Evolutionary conservation across 176 grass and related monocot species (phyloP).

Genomic region (Musa beccarii): DNA sequence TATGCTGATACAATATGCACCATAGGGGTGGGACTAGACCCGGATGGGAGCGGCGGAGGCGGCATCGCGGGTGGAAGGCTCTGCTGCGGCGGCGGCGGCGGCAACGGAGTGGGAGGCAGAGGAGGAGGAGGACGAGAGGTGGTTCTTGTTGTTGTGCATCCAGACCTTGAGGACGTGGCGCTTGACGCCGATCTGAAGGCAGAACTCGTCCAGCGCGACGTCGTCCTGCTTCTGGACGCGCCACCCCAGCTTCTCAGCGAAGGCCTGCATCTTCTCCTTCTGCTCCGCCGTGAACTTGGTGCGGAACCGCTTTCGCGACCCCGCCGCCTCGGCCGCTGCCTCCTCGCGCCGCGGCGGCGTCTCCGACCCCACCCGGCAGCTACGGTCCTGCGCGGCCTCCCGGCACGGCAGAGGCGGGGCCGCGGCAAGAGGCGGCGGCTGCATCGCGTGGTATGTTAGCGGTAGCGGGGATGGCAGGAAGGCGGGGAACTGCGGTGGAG

Average conservation of each 20-base stretch:
- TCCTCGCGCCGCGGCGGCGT: neutral
- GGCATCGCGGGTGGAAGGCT: neutral
- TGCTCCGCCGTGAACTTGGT: constrained; percentile 17
- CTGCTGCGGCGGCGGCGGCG: neutral
- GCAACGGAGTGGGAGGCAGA: neutral
- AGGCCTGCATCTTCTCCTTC: constrained; percentile 22
- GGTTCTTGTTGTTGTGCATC: constrained; percentile 82
- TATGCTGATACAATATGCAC: neutral
- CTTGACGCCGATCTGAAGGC: constrained; percentile 31
- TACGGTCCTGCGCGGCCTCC: neutral
- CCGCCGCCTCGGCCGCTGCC: neutral
- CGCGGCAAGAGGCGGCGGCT: neutral
- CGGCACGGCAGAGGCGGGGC: neutral
- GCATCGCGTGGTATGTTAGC: neutral
- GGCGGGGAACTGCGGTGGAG: neutral
- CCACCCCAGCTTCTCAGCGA: constrained; percentile 6
- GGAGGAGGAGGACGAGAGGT: neutral
- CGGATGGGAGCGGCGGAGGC: constrained; percentile 1
- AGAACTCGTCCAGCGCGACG: neutral
- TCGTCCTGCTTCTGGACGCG: neutral
- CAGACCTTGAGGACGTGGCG: constrained; percentile 86
- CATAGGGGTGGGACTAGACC: neutral
- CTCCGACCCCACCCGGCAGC: constrained; percentile 6
- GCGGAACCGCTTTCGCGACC: constrained; percentile 3
- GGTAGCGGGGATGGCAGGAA: neutral